Evolutionary conservation across 1,284 basidiomycete species (phyloP), one percentile per base, ranked within the genome.

Genomic region (Afroboletus lepidellus): DNA sequence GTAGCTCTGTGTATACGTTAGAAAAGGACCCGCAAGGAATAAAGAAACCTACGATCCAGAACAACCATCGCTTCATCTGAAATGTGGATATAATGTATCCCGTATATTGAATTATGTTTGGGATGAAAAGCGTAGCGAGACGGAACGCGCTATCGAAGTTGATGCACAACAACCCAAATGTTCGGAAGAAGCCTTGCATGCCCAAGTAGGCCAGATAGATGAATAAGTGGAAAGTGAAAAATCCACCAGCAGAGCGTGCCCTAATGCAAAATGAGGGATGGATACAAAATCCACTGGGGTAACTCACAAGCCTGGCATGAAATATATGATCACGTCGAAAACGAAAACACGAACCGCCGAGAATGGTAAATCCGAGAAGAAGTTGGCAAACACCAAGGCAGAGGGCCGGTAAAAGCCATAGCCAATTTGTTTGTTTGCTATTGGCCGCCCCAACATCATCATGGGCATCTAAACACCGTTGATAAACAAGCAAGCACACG

Each of bases 21-120:
- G 54, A 38, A 21, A 3, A 42, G 2, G 20, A 12, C 20, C 30
- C 18, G 24, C 38, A 15, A 30, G 45, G 6, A 11, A 36, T 11
- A 23, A 21, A 4, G 0, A 21, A 46, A 39, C 64, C 3, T 60
- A 84, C 84, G 41, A 92, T 83, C 91, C 92, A 94, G 75, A 90
- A 92, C 16, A 94, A 68, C 92, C 92, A 95, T 47, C 89, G 74
- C 67, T 92, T 88, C 91, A 95, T 93, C 53, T 80, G 75, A 57
- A 79, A 77, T 8, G 85, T 78, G 1, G 87, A 87, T 56, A 90
- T 81, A 53, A 87, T 83, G 65, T 90, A 92, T 2, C 89, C 89
- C 3, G 55, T 46, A 41, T 67, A 67, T 23, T 65, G 67, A 15
- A 67, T 41, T 77, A 82, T 85, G 69, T 79, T 87, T 41, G 80